Evolutionary conservation across 495 filamentous ascomycete genomes (phyloP).

Genomic region (Aspergillus nidulans): DNA sequence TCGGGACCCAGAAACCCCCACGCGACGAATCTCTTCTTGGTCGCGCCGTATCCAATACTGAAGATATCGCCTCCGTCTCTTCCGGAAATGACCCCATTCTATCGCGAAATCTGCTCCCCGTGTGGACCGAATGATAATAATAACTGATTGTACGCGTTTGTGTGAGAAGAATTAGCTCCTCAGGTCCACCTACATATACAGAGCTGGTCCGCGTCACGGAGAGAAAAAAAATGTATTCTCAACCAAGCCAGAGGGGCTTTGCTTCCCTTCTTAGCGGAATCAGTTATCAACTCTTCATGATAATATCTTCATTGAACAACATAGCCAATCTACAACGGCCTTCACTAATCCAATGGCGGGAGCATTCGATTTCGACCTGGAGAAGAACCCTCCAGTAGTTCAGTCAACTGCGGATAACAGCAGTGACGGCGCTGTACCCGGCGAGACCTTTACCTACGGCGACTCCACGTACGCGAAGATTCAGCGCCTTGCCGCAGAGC

Average conservation of each 20-base stretch:
- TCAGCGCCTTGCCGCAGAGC: constrained; percentile 63
- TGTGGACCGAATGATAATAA: constrained; percentile 11
- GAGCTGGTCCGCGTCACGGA: constrained; percentile 6
- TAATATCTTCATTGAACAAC: not conserved
- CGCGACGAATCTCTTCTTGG: not conserved
- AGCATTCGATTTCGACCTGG: constrained; percentile 28
- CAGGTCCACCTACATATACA: constrained; percentile 15
- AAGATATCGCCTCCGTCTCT: constrained; percentile 2
- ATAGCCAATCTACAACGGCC: not conserved
- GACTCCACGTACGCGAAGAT: constrained; percentile 59
- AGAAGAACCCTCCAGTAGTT: constrained; percentile 36
- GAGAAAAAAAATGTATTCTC: constrained; percentile 15
- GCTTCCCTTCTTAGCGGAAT: constrained; percentile 3
- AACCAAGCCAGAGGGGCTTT: constrained; percentile 2
- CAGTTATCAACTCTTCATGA: not conserved
- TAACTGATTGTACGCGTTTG: not conserved
- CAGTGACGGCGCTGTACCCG: constrained; percentile 52
- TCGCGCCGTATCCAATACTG: constrained; percentile 3
- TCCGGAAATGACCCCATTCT: not conserved
- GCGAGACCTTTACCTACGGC: constrained; percentile 59
- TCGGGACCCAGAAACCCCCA: constrained; percentile 4
- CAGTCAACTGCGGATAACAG: constrained; percentile 45
- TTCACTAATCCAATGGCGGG: constrained; percentile 21
- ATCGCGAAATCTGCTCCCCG: not conserved
- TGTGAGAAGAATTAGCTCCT: constrained; percentile 10